Evolutionary conservation across 257 asterid species (phyloP), one percentile per base, ranked within the genome.

Genomic region (Craterostigma plantagineum): DNA sequence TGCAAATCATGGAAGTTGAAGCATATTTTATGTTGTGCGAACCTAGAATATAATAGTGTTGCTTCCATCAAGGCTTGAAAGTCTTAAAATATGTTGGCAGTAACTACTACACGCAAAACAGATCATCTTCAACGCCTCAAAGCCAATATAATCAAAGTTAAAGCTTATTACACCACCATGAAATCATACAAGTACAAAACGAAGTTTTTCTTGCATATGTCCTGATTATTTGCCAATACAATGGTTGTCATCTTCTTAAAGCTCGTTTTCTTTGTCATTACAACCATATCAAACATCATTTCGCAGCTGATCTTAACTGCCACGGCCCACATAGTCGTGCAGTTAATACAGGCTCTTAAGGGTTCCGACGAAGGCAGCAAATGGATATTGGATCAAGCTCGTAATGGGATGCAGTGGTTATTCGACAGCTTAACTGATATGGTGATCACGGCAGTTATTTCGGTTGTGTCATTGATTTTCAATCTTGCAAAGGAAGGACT

Each of bases 221-320:
- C 30, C 30, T 23, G 30, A 23, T n/a, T n/a, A n/a, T n/a, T n/a
- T n/a, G n/a, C n/a, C n/a, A n/a, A n/a, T n/a, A n/a, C 37, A 34
- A 78, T 78, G 85, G 62, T 53, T 4, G 56, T 75, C 39, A 18
- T 78, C 64, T 62, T 78, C 45, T 51, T 78, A 17, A 82, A 78
- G 56, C 40, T 64, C 48, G 14, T 75, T 12, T 64, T 70, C 64
- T 52, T 58, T 42, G 14, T 46, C 16, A 0, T 70, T 10, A 48
- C 42, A 37, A 15, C 47, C 9, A 11, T 71, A 8, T 53, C 61
- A 0, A 66, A 66, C 50, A 17, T 73, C 8, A 7, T 63, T 10
- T 61, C 72, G 0, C 51, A 71, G 10, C 36, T 68, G 16, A 34
- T 78, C 55, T 68, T 75, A 60, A 52, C 53, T 0, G 13, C 61